A percentile compares a stretch with the other conserved stretches of the same genome.
These are phyloP conservation scores for Yamadazyma philogaea DNA, from an alignment of 805 yeast species.

Conservation along the genomic window DNA sequence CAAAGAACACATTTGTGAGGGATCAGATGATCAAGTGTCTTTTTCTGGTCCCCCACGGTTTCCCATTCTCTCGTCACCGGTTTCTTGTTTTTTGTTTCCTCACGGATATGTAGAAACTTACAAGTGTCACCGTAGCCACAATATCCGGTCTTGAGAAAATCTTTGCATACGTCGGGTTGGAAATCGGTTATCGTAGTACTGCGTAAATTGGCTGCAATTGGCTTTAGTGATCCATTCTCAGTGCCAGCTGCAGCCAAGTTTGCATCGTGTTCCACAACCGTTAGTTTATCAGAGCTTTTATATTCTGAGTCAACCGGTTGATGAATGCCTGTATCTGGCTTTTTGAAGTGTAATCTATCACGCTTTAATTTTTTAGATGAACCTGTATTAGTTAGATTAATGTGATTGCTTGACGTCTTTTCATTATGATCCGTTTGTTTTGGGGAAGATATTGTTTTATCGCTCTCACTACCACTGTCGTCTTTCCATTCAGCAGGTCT, in stretches of 20 bases:
- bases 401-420: too few species aligned
- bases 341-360: background rate
- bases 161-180: conserved; percentile 93
- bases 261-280: conserved; percentile 7
- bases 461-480: background rate
- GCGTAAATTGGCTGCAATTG: conserved; percentile 43
- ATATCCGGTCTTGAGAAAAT: conserved; percentile 83
- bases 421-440: background rate
- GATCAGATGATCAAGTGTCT: conserved; percentile 15
- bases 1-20: conserved; percentile 68
- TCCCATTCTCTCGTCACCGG: conserved; percentile 73
- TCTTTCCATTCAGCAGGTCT: conserved; percentile 1
- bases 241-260: conserved; percentile 3
- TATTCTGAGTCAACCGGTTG: conserved; percentile 7
- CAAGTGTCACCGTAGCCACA: conserved; percentile 98
- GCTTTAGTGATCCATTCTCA: conserved; percentile 18
- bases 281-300: background rate
- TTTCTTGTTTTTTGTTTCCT: conserved; percentile 72
- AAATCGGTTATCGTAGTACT: conserved; percentile 75
- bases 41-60: conserved; percentile 7
- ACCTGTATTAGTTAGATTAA: background rate
- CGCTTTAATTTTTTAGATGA: background rate
- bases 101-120: conserved; percentile 88
- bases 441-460: background rate
- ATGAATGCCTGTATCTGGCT: background rate